Conservation (phyloP, 1,139 yeast species). For the Scheffersomyces segobiensis region DNA sequence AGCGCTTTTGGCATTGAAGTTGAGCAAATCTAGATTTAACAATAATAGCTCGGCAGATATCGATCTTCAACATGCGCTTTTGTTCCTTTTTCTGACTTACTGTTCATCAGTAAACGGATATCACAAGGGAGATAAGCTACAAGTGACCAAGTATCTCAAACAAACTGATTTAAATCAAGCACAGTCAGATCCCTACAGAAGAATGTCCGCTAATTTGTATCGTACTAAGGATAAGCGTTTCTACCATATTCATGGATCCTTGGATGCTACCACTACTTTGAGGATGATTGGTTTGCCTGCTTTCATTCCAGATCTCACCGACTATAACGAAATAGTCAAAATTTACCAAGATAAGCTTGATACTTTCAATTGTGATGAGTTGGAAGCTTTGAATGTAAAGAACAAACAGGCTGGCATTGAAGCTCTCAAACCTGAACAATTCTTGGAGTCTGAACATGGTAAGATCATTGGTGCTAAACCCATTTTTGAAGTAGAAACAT, state of each 20-base stretch:
- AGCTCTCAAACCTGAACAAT: slow-evolving; percentile 25
- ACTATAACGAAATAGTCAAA: slow-evolving; percentile 23
- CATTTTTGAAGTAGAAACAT: slow-evolving; percentile 19
- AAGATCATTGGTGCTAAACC: slow-evolving; percentile 19
- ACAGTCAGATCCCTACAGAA: slow-evolving; percentile 27
- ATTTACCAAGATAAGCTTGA: slow-evolving; percentile 20
- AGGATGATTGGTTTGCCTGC: slow-evolving; percentile 34
- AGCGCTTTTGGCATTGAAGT: slow-evolving; percentile 22
- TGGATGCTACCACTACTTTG: slow-evolving; percentile 29
- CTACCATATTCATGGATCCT: slow-evolving; percentile 34
- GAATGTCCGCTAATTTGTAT: slow-evolving; percentile 33
- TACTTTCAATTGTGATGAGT: slow-evolving; percentile 20
- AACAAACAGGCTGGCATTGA: slow-evolving; percentile 30
- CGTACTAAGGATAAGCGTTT: slow-evolving; percentile 28
- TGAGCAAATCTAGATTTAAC: slow-evolving; percentile 22
- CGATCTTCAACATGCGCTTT: slow-evolving; percentile 27
- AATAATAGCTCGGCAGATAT: slow-evolving; percentile 11
- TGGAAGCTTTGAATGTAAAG: slow-evolving; percentile 17
- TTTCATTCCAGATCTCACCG: slow-evolving; percentile 19
- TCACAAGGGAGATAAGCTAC: slow-evolving; percentile 23
- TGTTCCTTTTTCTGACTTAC: slow-evolving; percentile 28
- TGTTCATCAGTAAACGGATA: slow-evolving; percentile 27
- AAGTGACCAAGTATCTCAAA: slow-evolving; percentile 17
- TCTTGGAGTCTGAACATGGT: slow-evolving; percentile 28
- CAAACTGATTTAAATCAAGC: slow-evolving; percentile 28